These are phyloP conservation scores for Ambrosia trifida DNA, from an alignment of 129 eudicot genomes.

Conservation along the genomic window DNA sequence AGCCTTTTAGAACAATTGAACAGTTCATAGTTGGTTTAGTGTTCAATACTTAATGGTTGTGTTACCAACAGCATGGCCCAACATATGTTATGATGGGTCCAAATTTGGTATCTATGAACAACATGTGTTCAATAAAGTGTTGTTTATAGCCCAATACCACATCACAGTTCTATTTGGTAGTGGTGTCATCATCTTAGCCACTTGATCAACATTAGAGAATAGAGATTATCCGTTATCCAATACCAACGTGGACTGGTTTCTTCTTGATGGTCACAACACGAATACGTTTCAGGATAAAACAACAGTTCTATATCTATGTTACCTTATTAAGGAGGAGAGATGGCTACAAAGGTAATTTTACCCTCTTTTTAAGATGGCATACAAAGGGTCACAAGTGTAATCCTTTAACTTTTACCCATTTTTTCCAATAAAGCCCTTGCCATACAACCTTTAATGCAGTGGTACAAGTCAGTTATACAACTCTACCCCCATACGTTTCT, in stretches of 20 bases:
- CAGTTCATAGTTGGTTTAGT: background rate
- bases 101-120: background rate
- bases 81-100: background rate
- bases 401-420: too few relatives aligned
- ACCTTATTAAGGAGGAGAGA: too few relatives aligned
- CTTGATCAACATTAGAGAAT: background rate
- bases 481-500: too few relatives aligned
- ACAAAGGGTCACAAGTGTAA: too few relatives aligned
- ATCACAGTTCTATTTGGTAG: background rate
- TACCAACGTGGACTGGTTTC: background rate
- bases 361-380: too few relatives aligned
- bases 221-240: background rate
- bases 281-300: too few relatives aligned
- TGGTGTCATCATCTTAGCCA: conserved; percentile 10
- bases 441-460: too few relatives aligned
- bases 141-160: background rate
- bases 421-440: too few relatives aligned
- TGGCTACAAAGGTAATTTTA: too few relatives aligned
- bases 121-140: background rate
- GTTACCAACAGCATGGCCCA: background rate
- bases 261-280: background rate
- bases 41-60: background rate
- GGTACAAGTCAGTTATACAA: too few relatives aligned
- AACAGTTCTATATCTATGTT: too few relatives aligned
- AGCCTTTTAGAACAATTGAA: background rate